A percentile compares a stretch with the other conserved stretches of the same genome.
Conservation (phyloP, 495 filamentous ascomycete species). For the Tuber brumale region DNA sequence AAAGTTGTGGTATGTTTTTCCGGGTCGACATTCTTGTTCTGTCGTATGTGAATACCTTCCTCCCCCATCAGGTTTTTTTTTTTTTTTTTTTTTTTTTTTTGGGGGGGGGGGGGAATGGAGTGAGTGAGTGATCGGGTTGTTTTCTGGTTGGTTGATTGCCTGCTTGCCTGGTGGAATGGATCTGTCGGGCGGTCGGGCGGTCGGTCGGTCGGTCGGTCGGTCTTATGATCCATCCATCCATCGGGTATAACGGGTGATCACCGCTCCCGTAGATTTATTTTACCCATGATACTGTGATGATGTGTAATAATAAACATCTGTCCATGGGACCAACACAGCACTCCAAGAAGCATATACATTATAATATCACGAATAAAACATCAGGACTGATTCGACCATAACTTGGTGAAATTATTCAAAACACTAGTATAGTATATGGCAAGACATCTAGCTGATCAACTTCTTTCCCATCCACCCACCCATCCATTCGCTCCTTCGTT, state of each 20-base stretch:
- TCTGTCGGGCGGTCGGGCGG: background rate
- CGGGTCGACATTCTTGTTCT: background rate
- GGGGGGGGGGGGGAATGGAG: too few species aligned
- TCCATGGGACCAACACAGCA: background rate
- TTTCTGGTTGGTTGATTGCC: background rate
- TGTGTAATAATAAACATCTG: background rate
- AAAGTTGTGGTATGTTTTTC: too few species aligned
- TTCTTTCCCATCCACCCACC: background rate
- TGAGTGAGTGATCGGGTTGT: background rate
- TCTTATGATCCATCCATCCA: background rate
- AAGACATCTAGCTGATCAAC: background rate
- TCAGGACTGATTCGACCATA: background rate
- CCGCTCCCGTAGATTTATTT: background rate
- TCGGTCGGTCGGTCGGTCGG: background rate
- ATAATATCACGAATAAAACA: background rate
- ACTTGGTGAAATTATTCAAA: background rate
- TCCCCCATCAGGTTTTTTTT: too few species aligned
- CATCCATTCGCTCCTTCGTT: background rate
- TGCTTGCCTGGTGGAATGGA: background rate
- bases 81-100: too few species aligned
- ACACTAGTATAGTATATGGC: background rate
- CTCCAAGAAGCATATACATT: background rate
- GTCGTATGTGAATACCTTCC: background rate
- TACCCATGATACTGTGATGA: background rate
- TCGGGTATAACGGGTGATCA: background rate